Percentiles rank a stretch among this genome's conserved stretches.
Conservation (phyloP, 108 stramenopile species). For the Nitzschia inconspicua region DNA sequence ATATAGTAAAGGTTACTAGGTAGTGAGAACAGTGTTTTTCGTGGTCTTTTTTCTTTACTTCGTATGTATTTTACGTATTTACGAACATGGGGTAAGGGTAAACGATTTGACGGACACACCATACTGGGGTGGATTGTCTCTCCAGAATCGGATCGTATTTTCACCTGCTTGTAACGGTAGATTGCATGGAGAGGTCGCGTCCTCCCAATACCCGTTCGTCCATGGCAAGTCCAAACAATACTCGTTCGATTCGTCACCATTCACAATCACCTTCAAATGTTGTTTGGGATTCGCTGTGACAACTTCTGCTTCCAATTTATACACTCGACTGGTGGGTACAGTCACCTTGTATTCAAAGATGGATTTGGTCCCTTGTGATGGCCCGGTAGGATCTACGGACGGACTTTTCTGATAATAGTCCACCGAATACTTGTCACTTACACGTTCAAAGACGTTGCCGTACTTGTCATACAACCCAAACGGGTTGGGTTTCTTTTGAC, state of each 20-base stretch:
- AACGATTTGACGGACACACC: conserved; percentile 3
- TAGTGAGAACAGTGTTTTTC: too few species aligned
- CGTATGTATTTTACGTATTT: too few species aligned
- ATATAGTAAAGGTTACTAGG: too few species aligned
- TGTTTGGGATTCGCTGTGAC: conserved; percentile 36
- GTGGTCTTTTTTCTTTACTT: too few species aligned
- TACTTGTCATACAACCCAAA: conserved; percentile 11
- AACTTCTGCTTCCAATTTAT: conserved; percentile 16
- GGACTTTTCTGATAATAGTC: background rate
- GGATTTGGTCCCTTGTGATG: background rate
- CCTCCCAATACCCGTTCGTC: conserved; percentile 43
- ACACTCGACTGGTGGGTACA: background rate
- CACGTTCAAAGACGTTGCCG: conserved; percentile 11
- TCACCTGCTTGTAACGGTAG: conserved; percentile 3
- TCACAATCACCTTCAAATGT: conserved; percentile 4
- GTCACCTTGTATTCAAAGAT: background rate
- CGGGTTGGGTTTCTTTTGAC: conserved; percentile 8
- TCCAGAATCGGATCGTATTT: conserved; percentile 20
- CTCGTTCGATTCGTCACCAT: conserved; percentile 11
- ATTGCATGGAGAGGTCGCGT: conserved; percentile 27
- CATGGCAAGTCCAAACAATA: conserved; percentile 34
- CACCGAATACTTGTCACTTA: background rate
- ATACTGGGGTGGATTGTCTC: conserved; percentile 21
- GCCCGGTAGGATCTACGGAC: background rate
- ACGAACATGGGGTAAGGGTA: background rate